A percentile compares a stretch with the other conserved stretches of the same genome.
Conservation (phyloP, 805 yeast genomes). For the Torulaspora quercuum region DNA sequence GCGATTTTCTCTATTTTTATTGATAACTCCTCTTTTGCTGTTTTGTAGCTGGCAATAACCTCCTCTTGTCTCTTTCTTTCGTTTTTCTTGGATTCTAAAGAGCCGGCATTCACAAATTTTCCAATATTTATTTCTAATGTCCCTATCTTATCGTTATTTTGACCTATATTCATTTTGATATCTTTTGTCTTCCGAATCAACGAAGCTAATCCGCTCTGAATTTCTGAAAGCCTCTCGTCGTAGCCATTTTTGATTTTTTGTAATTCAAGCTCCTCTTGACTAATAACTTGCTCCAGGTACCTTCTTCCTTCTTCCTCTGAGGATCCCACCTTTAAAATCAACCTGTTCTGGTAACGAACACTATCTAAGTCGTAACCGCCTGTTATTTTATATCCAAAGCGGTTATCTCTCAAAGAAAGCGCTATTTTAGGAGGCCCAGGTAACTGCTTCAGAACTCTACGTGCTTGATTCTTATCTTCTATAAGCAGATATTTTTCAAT, state of each 20-base stretch:
- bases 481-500: constrained; percentile 60
- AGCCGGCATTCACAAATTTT: constrained; percentile 32
- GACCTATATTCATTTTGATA: constrained; percentile 27
- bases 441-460: constrained; percentile 38
- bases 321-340: constrained; percentile 23
- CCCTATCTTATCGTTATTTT: constrained; percentile 29
- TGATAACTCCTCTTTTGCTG: constrained; percentile 28
- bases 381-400: constrained; percentile 46
- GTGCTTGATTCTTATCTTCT: constrained; percentile 51
- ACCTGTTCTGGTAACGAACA: constrained; percentile 39
- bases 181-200: constrained; percentile 34
- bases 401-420: constrained; percentile 41
- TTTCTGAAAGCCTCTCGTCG: constrained; percentile 9
- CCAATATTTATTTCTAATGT: constrained; percentile 25
- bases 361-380: constrained; percentile 55
- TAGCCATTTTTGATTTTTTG: constrained; percentile 28
- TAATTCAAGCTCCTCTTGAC: constrained; percentile 23
- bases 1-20: constrained; percentile 23
- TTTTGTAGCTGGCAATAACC: constrained; percentile 26
- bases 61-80: constrained; percentile 28
- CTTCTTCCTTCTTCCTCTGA: constrained; percentile 21
- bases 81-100: constrained; percentile 21
- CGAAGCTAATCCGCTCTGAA: constrained; percentile 10
- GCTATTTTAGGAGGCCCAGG: constrained; percentile 43
- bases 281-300: constrained; percentile 25